Evolutionary conservation across 371 early-diverging fungal species (phyloP).

Genomic region (Mortierella sp.): DNA sequence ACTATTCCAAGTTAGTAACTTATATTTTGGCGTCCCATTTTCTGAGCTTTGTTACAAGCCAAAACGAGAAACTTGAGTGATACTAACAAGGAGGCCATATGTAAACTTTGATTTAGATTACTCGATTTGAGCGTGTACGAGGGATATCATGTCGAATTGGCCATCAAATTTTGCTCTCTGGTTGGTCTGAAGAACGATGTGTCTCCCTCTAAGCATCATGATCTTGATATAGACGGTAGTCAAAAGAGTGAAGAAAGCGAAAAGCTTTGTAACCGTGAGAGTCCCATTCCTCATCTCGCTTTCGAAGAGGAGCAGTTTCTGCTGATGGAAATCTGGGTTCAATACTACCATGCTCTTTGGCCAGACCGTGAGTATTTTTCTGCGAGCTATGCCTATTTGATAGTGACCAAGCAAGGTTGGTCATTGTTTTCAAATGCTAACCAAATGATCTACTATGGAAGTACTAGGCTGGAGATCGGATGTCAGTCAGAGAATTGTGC

Average conservation of each 20-base stretch:
- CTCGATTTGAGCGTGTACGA: not conserved
- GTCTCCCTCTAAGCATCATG: not conserved
- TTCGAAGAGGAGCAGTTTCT: not conserved
- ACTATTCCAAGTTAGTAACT: not conserved
- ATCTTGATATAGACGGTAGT: not conserved
- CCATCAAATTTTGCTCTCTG: constrained; percentile 1
- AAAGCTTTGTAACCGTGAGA: too few species aligned
- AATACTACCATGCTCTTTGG: not conserved
- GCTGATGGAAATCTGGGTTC: constrained; percentile 11
- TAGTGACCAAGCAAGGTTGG: not conserved
- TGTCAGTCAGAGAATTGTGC: not conserved
- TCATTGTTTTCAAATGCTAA: not conserved
- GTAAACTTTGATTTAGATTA: not conserved
- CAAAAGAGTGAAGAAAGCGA: not conserved
- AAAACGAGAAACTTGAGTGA: too few species aligned
- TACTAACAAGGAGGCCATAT: too few species aligned
- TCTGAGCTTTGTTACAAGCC: too few species aligned
- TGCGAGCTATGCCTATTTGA: too few species aligned
- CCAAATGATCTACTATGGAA: not conserved
- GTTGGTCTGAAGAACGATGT: not conserved
- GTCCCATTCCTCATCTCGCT: not conserved
- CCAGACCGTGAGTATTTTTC: constrained; percentile 3
- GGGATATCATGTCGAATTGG: not conserved
- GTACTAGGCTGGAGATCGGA: not conserved
- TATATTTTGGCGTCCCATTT: not conserved